Percentiles rank a stretch among this genome's conserved stretches.
These are phyloP conservation scores for Leptographium wingfieldii DNA, from an alignment of 2,329 filamentous ascomycete genomes.

Conservation along the genomic window DNA sequence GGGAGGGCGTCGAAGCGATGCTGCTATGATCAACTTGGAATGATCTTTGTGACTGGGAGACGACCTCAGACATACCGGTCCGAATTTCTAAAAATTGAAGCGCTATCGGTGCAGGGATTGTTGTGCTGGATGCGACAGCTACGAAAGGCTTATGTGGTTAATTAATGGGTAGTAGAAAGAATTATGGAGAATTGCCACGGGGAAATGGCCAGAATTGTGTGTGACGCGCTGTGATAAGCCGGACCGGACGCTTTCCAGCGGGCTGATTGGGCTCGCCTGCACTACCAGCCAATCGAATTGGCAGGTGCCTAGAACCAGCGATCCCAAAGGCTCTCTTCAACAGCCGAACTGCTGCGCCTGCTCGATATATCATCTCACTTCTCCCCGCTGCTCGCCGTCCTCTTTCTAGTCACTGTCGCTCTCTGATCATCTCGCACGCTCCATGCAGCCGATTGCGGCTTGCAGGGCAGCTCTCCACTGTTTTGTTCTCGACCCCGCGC, in stretches of 20 bases:
- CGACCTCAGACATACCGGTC: neutral
- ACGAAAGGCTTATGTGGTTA: neutral
- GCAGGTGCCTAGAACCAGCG: slow-evolving; percentile 10
- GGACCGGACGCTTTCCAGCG: neutral
- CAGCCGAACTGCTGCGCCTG: neutral
- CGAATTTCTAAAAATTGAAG: neutral
- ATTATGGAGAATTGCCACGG: neutral
- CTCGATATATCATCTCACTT: neutral
- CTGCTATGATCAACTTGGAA: neutral
- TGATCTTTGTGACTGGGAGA: neutral
- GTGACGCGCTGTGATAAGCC: neutral
- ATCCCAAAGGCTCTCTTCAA: slow-evolving; percentile 4
- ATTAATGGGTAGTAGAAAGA: neutral
- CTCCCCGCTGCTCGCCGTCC: neutral
- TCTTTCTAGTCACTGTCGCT: neutral
- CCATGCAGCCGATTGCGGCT: neutral
- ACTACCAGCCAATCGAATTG: slow-evolving; percentile 11
- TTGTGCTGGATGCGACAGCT: neutral
- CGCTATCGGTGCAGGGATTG: neutral
- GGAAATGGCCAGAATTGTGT: neutral
- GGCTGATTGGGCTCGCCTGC: neutral
- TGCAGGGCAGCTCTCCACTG: neutral
- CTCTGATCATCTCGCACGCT: neutral
- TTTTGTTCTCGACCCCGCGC: neutral
- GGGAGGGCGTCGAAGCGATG: neutral